Percentiles rank a stretch among this genome's conserved stretches.
phyloP scores from a whole-genome alignment of 345 rosid species.

The Arabidopsis thaliana region DNA sequence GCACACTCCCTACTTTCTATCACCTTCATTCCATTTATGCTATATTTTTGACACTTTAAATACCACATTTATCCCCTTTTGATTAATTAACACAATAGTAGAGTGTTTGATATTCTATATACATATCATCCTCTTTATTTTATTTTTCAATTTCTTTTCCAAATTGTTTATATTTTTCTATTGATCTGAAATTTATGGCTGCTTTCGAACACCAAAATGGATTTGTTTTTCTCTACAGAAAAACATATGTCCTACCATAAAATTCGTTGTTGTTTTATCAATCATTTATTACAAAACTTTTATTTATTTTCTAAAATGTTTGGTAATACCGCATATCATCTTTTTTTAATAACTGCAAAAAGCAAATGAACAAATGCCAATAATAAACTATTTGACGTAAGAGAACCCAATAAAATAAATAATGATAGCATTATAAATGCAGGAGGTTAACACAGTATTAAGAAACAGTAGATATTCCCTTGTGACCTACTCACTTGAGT shows the following conservation, averaged over 20 bases:
- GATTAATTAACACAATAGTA: too few relatives aligned
- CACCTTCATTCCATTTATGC: too few relatives aligned
- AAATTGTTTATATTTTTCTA: too few relatives aligned
- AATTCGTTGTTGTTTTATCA: not conserved
- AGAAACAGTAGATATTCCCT: slow-evolving; percentile 28
- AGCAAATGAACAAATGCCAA: slow-evolving; percentile 11
- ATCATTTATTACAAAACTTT: slow-evolving; percentile 20
- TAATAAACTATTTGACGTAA: slow-evolving; percentile 14
- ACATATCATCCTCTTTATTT: too few relatives aligned
- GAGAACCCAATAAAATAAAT: slow-evolving; percentile 12
- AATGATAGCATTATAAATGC: slow-evolving; percentile 23
- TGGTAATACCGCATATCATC: too few relatives aligned
- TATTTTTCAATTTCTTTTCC: too few relatives aligned
- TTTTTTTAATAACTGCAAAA: slow-evolving; percentile 20
- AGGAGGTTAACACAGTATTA: slow-evolving; percentile 34
- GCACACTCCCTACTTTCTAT: too few relatives aligned
- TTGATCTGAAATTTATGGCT: not conserved
- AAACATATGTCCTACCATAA: not conserved
- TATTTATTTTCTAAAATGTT: too few relatives aligned
- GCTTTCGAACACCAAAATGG: not conserved
- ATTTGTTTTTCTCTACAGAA: not conserved
- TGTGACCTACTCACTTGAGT: slow-evolving; percentile 28
- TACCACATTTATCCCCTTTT: not conserved
- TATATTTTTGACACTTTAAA: not conserved
- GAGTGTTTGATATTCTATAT: too few relatives aligned